Conservation (phyloP, 2,329 filamentous ascomycete genomes). For the Colletotrichum spaethianum region DNA sequence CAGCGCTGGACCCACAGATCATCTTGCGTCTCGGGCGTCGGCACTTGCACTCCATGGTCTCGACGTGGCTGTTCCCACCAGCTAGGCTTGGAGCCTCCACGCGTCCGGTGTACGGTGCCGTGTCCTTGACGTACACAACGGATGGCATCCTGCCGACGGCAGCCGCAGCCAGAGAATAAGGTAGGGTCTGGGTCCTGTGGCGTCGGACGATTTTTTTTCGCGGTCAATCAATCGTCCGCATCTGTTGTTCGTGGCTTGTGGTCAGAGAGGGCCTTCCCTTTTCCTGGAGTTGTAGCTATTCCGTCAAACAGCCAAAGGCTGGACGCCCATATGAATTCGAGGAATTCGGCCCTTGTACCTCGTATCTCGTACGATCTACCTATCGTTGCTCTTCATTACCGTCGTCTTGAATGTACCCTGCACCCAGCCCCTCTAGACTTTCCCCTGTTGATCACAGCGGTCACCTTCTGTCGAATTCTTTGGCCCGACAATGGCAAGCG, state of each 20-base stretch:
- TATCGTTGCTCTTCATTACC: background rate
- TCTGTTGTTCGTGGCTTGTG: slow-evolving; percentile 26
- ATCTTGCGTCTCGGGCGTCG: background rate
- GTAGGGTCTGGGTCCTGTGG: background rate
- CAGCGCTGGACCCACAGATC: slow-evolving; percentile 3
- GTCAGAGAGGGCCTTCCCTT: background rate
- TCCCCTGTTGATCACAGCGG: slow-evolving; percentile 18
- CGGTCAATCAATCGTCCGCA: slow-evolving; percentile 12
- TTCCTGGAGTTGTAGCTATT: background rate
- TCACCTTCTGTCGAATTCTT: background rate
- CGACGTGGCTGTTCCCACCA: background rate
- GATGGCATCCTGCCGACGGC: background rate
- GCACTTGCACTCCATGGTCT: background rate
- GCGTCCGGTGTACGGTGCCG: background rate
- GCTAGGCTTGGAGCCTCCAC: background rate
- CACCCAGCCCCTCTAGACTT: background rate
- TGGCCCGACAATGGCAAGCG: slow-evolving; percentile 7
- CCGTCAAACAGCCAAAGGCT: background rate
- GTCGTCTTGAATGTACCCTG: background rate
- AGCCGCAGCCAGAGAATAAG: background rate
- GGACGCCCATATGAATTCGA: slow-evolving; percentile 10
- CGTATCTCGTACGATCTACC: background rate
- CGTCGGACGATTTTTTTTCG: background rate
- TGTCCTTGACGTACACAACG: background rate
- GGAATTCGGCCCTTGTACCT: background rate